Percentiles rank a stretch among this genome's conserved stretches.
Conservation (phyloP, 176 grass and related monocot genomes). For the Miscanthus lutarioriparius region DNA sequence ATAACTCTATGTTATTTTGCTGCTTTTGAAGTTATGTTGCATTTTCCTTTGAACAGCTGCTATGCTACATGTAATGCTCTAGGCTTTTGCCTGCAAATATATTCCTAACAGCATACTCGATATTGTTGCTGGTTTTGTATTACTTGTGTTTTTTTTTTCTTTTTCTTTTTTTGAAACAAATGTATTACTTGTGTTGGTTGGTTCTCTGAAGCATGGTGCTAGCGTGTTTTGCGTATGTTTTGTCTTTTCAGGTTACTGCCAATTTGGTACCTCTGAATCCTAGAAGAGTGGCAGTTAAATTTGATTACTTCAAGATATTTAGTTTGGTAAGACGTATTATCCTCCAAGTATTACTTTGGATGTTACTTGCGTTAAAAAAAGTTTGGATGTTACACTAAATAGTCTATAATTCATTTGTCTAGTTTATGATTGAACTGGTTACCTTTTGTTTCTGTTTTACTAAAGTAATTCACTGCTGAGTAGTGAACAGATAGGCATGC, state of each 20-base stretch:
- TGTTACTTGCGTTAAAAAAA: neutral
- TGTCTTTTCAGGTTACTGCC: conserved; percentile 83
- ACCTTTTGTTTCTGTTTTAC: neutral
- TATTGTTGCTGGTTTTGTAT: neutral
- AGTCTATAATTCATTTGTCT: neutral
- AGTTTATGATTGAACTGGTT: neutral
- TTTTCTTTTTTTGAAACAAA: no score
- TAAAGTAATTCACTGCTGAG: neutral
- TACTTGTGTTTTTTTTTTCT: neutral
- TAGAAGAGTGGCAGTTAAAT: conserved; percentile 67
- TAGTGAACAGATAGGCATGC: neutral
- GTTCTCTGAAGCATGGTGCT: conserved; percentile 20
- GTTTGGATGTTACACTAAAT: neutral
- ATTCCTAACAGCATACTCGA: neutral
- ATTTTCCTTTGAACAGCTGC: neutral
- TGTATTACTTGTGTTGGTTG: neutral
- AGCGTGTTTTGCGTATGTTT: conserved; percentile 18
- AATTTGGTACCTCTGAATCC: conserved; percentile 74
- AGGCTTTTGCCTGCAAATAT: neutral
- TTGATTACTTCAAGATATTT: conserved; percentile 98
- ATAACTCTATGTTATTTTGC: neutral
- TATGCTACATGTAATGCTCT: neutral
- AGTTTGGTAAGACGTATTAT: conserved; percentile 66
- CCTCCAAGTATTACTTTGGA: conserved; percentile 5
- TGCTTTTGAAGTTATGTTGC: neutral